phyloP scores from a whole-genome alignment of 2,329 filamentous ascomycete species.

The Cercospora sojina region DNA sequence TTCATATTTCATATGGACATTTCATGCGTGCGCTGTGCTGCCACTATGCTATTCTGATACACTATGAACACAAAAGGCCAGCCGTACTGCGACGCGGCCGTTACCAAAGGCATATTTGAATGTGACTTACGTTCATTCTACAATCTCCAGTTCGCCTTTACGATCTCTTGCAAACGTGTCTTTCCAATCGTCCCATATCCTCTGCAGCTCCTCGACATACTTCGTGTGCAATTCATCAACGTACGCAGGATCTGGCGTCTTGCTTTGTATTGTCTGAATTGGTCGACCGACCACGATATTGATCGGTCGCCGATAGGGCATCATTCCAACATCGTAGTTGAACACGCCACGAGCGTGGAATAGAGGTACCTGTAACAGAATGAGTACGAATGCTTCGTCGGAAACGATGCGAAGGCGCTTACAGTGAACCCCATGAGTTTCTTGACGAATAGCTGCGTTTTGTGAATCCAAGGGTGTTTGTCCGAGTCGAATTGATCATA shows the following conservation, averaged over 20 bases:
- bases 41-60: not conserved
- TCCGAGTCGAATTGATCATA: slow-evolving; percentile 85
- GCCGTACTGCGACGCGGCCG: not conserved
- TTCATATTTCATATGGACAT: not conserved
- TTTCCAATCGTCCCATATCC: slow-evolving; percentile 75
- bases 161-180: slow-evolving; percentile 67
- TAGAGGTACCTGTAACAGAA: slow-evolving; percentile 67
- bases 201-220: slow-evolving; percentile 73
- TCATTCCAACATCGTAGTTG: slow-evolving; percentile 94
- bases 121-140: slow-evolving; percentile 47
- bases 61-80: not conserved
- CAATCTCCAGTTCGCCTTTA: slow-evolving; percentile 65
- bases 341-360: slow-evolving; percentile 90
- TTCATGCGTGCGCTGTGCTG: not conserved
- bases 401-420: slow-evolving; percentile 46
- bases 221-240: slow-evolving; percentile 75
- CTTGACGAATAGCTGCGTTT: slow-evolving; percentile 79
- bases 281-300: slow-evolving; percentile 88
- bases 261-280: slow-evolving; percentile 64
- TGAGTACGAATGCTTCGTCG: not conserved
- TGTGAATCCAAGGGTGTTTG: slow-evolving; percentile 75
- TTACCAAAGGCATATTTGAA: not conserved
- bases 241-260: slow-evolving; percentile 69
- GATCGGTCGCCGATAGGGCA: slow-evolving; percentile 85
- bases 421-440: slow-evolving; percentile 88